Conservation (phyloP, 225 moss, liverwort and hornwort genomes). For the Neckera pumila region DNA sequence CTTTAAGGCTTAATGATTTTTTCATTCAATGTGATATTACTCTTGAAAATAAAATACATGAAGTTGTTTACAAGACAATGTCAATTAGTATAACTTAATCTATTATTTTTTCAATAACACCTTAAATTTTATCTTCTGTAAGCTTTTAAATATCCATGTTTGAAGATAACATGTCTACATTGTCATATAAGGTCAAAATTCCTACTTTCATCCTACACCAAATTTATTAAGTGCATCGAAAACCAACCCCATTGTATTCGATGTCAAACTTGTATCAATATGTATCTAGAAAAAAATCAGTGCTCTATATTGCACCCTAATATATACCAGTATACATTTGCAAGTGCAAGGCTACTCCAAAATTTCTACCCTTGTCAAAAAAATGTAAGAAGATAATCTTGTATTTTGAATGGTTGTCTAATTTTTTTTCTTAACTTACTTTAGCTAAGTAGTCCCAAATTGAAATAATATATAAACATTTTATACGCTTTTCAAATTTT, state of each 20-base stretch:
- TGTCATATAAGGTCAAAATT: not conserved
- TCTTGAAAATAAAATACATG: not conserved
- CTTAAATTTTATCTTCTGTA: not conserved
- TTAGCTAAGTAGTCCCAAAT: not conserved
- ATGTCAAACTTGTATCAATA: not conserved
- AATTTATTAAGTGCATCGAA: not conserved
- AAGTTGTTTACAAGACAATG: not conserved
- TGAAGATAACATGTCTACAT: not conserved
- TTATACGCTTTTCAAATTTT: no score
- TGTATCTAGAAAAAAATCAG: no score
- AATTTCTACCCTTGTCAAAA: not conserved
- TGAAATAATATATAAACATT: no score
- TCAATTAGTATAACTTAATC: not conserved
- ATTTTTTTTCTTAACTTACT: not conserved
- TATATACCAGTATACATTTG: no score
- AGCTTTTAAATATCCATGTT: not conserved
- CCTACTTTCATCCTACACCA: not conserved
- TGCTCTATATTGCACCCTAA: rapidly evolving
- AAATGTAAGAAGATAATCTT: no score
- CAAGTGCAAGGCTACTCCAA: rapidly evolving
- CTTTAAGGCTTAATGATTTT: not conserved
- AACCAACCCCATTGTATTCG: not conserved
- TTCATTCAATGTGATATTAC: not conserved
- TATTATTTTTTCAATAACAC: not conserved
- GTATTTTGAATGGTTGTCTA: not conserved